Percentiles rank a stretch among this genome's conserved stretches.
Evolutionary conservation across 2,329 filamentous ascomycete species (phyloP).

Genomic region (Magnaporthales sp.): DNA sequence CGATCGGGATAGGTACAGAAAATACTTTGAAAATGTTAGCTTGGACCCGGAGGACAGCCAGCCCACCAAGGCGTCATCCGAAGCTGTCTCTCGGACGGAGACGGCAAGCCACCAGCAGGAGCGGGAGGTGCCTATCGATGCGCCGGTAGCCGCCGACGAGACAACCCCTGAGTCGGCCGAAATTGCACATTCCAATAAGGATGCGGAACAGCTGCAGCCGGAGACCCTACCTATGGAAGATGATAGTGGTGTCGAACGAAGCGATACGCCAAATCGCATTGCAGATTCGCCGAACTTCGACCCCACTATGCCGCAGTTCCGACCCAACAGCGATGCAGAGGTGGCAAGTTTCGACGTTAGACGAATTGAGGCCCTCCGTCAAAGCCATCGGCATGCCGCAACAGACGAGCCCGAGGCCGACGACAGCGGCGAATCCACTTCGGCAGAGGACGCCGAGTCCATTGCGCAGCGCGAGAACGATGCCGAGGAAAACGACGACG

Average conservation of each 20-base stretch:
- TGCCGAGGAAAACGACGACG: background rate
- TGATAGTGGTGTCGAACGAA: background rate
- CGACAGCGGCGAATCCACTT: slow-evolving; percentile 1
- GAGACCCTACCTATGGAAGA: background rate
- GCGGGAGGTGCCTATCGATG: background rate
- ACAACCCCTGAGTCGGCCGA: background rate
- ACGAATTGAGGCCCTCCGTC: background rate
- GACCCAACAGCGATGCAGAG: slow-evolving; percentile 39
- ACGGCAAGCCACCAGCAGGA: background rate
- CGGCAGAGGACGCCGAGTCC: slow-evolving; percentile 1
- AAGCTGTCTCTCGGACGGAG: background rate
- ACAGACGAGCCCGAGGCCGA: background rate
- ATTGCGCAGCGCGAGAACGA: slow-evolving; percentile 1
- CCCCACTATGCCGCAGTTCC: slow-evolving; percentile 60
- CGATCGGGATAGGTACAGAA: slow-evolving; percentile 48
- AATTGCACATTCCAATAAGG: background rate
- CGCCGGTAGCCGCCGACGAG: background rate
- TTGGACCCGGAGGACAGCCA: slow-evolving; percentile 15
- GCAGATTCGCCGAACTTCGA: slow-evolving; percentile 28
- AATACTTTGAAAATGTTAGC: slow-evolving; percentile 35
- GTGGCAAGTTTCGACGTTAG: background rate
- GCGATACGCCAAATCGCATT: background rate
- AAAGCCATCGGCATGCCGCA: background rate
- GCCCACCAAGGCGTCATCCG: background rate
- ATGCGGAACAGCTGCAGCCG: background rate